Conservation (phyloP, 345 rosid genomes). For the Citrus reticulata region DNA sequence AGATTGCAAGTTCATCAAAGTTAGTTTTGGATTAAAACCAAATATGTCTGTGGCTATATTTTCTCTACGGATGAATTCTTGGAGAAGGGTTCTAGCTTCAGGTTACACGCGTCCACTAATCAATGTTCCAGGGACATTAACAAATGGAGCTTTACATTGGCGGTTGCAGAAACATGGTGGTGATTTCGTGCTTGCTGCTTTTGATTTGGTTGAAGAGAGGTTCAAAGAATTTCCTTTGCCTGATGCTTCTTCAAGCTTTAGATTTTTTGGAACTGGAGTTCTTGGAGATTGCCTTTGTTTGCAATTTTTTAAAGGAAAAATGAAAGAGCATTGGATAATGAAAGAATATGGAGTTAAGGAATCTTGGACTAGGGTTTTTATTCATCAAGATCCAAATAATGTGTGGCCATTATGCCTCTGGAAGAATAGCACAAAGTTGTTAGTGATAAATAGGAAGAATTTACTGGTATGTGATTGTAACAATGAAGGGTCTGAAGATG, state of each 20-base stretch:
- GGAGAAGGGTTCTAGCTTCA: neutral
- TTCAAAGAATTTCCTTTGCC: slow-evolving; percentile 1
- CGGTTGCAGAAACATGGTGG: neutral
- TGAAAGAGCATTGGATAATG: neutral
- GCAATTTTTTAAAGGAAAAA: neutral
- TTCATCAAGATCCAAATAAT: neutral
- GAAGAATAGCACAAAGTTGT: neutral
- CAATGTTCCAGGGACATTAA: neutral
- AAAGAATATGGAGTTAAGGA: neutral
- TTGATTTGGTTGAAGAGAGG: neutral
- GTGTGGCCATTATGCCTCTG: neutral
- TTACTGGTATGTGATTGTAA: neutral
- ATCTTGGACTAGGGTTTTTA: neutral
- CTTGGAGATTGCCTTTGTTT: neutral
- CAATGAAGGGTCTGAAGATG: neutral
- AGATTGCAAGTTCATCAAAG: neutral
- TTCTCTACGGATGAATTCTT: neutral
- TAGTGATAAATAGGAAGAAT: neutral
- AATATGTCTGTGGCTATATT: neutral
- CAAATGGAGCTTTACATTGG: slow-evolving; percentile 5
- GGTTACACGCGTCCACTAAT: neutral
- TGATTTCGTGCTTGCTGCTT: neutral
- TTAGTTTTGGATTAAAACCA: neutral
- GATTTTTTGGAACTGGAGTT: neutral
- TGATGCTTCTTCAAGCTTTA: neutral